Base-by-base conservation (phyloP, 495 filamentous ascomycete genomes). In the Penicillium pulvis region DNA sequence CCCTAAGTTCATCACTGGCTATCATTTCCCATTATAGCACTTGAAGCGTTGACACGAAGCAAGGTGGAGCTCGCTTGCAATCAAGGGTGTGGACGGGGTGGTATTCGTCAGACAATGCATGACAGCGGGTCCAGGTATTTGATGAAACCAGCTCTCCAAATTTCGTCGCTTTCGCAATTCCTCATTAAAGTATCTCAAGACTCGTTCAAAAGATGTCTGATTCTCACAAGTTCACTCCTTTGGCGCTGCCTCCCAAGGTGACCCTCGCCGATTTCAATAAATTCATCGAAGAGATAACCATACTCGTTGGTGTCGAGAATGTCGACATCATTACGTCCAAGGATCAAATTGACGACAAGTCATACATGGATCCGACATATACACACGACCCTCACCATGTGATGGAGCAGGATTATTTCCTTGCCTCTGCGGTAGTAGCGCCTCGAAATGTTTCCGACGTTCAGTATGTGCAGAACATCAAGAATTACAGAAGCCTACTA, bases 381-480 rank as follows among this genome's bases (percentile, higher is more conserved):
- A 81, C 80, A 3, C 82, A 86, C 66, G 82, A 84, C 64, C 70
- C 79, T 57, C 80, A 78, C 67, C 70, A 80, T 48, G 65, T 85
- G 26, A 54, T 81, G 42, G 76, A 81, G 36, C 71, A 83, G 33
- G 81, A 83, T 46, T 75, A 83, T 51, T 64, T 83, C 14, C 75
- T 85, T 10, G 73, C 74, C 3, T 79, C 75, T 20, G 80, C 83
- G 7, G 75, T 81, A 11, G 80, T 80, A 6, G 79, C 75, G 55
- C 79, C 79, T 7, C 63, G 70, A 12, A 62, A 62, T 20, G 75
- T 75, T 2, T 67, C 62, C 23, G 79, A 83, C 46, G 80, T 85
- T 17, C 82, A 81, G 53, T 57, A 53, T 1, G 67, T 81, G 74
- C 61, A 19, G 73, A 75, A 66, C 74, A 74, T 14, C 84, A 85